phyloP scores from a whole-genome alignment of 495 filamentous ascomycete genomes.

The Tuber calosporum region DNA sequence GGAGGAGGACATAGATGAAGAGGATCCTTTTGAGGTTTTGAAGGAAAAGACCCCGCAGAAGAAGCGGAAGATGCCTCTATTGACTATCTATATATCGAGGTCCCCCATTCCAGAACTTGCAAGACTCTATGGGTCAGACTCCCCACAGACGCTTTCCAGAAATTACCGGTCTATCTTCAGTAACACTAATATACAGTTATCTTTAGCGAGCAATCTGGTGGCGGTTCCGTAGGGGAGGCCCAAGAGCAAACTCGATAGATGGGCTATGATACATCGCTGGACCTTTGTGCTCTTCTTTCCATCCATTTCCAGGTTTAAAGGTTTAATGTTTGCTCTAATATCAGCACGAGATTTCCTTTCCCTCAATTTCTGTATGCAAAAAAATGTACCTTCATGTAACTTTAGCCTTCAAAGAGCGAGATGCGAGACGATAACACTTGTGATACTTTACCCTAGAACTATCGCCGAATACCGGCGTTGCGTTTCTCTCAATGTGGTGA shows the following conservation, averaged over 20 bases:
- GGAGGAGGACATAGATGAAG: constrained; percentile 44
- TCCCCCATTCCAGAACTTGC: constrained; percentile 51
- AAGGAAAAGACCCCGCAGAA: constrained; percentile 18
- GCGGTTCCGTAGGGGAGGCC: neutral
- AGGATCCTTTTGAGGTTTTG: constrained; percentile 53
- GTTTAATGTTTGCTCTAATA: neutral
- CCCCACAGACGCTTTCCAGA: neutral
- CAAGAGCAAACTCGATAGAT: neutral
- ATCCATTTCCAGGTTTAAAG: neutral
- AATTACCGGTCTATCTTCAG: neutral
- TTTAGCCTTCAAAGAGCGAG: neutral
- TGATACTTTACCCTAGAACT: neutral
- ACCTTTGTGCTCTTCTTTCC: neutral
- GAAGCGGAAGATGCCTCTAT: constrained; percentile 41
- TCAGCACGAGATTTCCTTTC: neutral
- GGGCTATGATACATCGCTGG: neutral
- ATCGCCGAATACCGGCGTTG: neutral
- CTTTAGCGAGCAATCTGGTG: neutral
- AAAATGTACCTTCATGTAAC: neutral
- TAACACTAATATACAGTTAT: neutral
- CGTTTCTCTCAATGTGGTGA: neutral
- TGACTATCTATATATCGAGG: constrained; percentile 56
- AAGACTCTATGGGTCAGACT: constrained; percentile 46
- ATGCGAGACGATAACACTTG: neutral
- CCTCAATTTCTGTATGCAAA: neutral